phyloP scores from a whole-genome alignment of 257 asterid species.

The Paulownia fortunei region DNA sequence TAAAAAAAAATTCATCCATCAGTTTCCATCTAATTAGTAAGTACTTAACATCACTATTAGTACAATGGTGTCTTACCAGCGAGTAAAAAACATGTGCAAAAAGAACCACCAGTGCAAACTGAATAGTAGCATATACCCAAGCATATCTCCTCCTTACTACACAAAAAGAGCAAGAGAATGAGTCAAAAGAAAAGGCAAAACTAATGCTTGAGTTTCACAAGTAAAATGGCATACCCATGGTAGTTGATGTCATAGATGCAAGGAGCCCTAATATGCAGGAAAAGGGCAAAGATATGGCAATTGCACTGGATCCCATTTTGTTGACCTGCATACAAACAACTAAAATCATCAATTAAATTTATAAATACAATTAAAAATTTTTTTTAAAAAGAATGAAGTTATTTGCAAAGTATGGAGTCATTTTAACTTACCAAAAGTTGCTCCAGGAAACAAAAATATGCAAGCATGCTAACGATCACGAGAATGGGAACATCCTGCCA shows the following conservation, averaged over 20 bases:
- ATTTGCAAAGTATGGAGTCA: not conserved
- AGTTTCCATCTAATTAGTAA: not conserved
- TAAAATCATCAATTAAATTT: constrained; percentile 15
- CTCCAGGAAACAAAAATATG: constrained; percentile 94
- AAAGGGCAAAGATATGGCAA: constrained; percentile 91
- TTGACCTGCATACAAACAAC: constrained; percentile 52
- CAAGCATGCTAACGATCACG: constrained; percentile 94
- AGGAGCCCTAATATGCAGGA: constrained; percentile 96
- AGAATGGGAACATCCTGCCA: constrained; percentile 97
- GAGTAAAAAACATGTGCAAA: constrained; percentile 85
- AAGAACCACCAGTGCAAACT: constrained; percentile 78
- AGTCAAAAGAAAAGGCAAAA: not conserved
- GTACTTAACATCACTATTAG: not conserved
- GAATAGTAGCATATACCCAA: constrained; percentile 83
- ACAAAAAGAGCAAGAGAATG: constrained; percentile 14
- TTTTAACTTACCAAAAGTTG: constrained; percentile 83
- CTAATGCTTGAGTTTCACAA: not conserved
- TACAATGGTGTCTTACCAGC: constrained; percentile 57
- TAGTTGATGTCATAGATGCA: constrained; percentile 94
- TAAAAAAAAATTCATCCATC: not conserved
- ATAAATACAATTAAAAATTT: not conserved
- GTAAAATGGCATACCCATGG: constrained; percentile 70
- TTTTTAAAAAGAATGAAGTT: not conserved
- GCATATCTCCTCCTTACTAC: constrained; percentile 78
- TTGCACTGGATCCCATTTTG: constrained; percentile 87